phyloP scores from a whole-genome alignment of 805 yeast genomes.

The Yarrowia sp. region DNA sequence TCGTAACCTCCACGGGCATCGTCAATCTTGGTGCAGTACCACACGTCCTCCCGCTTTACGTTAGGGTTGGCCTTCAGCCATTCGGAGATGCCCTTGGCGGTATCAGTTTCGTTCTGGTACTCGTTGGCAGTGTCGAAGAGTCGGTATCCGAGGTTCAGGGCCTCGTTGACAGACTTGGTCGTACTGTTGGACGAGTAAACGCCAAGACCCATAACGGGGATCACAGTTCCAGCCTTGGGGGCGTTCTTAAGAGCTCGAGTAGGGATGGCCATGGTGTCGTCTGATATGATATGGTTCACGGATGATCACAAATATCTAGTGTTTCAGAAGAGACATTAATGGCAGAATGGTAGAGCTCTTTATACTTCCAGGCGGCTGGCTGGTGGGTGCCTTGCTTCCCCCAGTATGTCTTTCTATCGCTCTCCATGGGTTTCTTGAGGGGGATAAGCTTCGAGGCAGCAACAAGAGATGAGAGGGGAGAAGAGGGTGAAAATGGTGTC shows the following conservation, averaged over 20 bases:
- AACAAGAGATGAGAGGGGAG: neutral
- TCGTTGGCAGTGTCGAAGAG: conserved; percentile 74
- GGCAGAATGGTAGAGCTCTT: neutral
- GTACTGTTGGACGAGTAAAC: conserved; percentile 58
- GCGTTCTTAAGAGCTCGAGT: conserved; percentile 31
- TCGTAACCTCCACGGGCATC: conserved; percentile 57
- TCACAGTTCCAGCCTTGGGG: conserved; percentile 55
- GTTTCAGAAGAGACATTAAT: conserved; percentile 5
- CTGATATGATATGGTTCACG: neutral
- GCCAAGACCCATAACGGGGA: conserved; percentile 77
- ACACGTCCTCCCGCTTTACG: conserved; percentile 76
- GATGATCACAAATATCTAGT: neutral
- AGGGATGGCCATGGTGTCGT: conserved; percentile 1
- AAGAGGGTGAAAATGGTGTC: neutral
- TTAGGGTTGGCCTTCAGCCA: conserved; percentile 70
- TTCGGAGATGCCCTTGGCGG: conserved; percentile 66
- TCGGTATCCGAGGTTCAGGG: conserved; percentile 85
- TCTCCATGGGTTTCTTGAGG: neutral
- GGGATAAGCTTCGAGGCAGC: conserved; percentile 18
- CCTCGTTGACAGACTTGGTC: conserved; percentile 74
- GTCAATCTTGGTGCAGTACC: conserved; percentile 86
- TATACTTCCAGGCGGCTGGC: conserved; percentile 12
- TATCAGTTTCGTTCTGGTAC: conserved; percentile 73
- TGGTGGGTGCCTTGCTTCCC: neutral
- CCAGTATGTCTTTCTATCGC: conserved; percentile 6